phyloP scores from a whole-genome alignment of 345 rosid species.

The Bruguiera sexangula region DNA sequence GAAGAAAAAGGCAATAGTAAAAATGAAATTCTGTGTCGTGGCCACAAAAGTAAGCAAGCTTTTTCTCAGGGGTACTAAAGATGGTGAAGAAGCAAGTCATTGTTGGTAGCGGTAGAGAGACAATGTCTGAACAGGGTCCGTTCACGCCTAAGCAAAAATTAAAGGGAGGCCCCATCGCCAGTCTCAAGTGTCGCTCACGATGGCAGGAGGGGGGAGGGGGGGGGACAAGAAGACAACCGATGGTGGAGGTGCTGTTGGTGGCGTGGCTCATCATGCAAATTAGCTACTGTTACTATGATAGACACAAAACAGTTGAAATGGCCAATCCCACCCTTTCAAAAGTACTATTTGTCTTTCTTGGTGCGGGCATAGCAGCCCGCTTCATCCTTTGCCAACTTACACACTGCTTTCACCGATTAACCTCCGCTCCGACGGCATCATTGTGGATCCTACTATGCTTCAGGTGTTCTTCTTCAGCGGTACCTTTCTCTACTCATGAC shows the following conservation, averaged over 20 bases:
- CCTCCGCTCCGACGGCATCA: not conserved
- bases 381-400: not conserved
- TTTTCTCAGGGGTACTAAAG: not conserved
- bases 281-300: not conserved
- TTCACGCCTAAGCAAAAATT: not conserved
- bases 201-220: not conserved
- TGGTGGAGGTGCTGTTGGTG: slow-evolving; percentile 3
- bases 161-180: not conserved
- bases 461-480: slow-evolving; percentile 1
- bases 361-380: not conserved
- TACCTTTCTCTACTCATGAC: not conserved
- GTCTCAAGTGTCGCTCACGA: not conserved
- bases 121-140: not conserved
- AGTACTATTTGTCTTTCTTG: not conserved
- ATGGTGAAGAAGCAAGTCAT: not conserved
- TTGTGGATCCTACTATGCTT: not conserved
- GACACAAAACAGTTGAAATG: not conserved
- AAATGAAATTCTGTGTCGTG: too few relatives aligned
- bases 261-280: not conserved
- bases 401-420: not conserved
- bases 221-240: not conserved
- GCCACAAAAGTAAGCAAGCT: too few relatives aligned
- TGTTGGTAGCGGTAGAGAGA: not conserved
- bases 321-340: not conserved
- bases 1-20: too few relatives aligned